Conservation (phyloP, 164 flowering plant genomes). For the Tinospora cordifolia region DNA sequence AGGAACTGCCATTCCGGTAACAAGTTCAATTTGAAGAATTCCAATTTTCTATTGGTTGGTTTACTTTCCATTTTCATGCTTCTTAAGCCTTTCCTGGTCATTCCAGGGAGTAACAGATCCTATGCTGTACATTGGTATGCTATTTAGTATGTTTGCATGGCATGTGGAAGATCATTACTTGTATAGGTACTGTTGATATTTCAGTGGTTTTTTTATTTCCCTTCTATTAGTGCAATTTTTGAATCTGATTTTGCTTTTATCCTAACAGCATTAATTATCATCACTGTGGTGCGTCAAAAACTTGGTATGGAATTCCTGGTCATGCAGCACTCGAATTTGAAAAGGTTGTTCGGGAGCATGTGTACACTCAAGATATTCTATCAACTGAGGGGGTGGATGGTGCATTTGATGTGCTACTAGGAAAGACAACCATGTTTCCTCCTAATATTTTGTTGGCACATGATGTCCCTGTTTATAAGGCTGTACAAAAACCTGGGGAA, state of each 20-base stretch:
- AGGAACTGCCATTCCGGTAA: constrained; percentile 81
- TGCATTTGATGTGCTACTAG: constrained; percentile 88
- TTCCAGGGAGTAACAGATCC: constrained; percentile 98
- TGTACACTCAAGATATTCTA: constrained; percentile 60
- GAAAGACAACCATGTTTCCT: constrained; percentile 94
- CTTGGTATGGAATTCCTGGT: constrained; percentile 99
- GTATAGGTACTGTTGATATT: constrained; percentile 54
- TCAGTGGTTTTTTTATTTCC: neutral
- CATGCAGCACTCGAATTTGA: constrained; percentile 82
- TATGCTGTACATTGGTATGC: constrained; percentile 99
- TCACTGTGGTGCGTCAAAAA: constrained; percentile 97
- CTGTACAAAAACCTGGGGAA: constrained; percentile 95
- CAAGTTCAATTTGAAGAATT: neutral
- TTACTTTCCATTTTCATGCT: neutral
- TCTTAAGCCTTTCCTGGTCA: constrained; percentile 5
- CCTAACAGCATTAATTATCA: constrained; percentile 81
- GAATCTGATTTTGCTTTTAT: neutral
- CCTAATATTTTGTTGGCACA: constrained; percentile 72
- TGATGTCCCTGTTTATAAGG: constrained; percentile 78
- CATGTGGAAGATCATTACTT: constrained; percentile 98
- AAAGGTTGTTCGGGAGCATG: constrained; percentile 76
- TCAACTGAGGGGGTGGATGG: constrained; percentile 77
- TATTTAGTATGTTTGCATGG: constrained; percentile 99
- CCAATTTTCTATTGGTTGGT: neutral
- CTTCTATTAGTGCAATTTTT: neutral